Conservation (phyloP, 306 rosid species). For the Amphicarpaea edgeworthii region DNA sequence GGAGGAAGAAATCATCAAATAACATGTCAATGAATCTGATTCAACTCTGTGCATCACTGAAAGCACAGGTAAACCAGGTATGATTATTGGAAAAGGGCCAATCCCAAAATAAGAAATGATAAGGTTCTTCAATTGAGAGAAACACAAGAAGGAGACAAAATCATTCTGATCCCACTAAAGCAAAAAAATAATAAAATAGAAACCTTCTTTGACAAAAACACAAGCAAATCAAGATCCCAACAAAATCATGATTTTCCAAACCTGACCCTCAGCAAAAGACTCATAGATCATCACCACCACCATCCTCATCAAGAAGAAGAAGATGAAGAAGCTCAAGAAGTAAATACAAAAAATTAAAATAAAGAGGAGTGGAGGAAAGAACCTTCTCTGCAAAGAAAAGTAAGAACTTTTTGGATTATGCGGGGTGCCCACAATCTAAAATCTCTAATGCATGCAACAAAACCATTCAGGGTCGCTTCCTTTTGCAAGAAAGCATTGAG, state of each 20-base stretch:
- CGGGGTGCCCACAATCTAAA: slow-evolving; percentile 49
- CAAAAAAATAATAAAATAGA: slow-evolving; percentile 13
- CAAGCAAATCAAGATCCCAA: slow-evolving; percentile 55
- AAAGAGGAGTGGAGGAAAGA: slow-evolving; percentile 29
- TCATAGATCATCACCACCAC: slow-evolving; percentile 3
- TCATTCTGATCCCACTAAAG: slow-evolving; percentile 54
- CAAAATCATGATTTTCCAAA: slow-evolving; percentile 45
- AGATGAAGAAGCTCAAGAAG: slow-evolving; percentile 29
- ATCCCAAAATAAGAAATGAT: slow-evolving; percentile 39
- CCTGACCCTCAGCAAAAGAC: slow-evolving; percentile 4
- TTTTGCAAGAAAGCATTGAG: slow-evolving; percentile 44
- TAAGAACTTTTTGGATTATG: slow-evolving; percentile 44
- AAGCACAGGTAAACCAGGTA: slow-evolving; percentile 42
- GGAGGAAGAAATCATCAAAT: slow-evolving; percentile 29
- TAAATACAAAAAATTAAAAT: background rate
- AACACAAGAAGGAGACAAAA: slow-evolving; percentile 52
- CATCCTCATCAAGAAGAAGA: background rate
- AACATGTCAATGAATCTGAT: slow-evolving; percentile 46
- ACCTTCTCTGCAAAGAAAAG: slow-evolving; percentile 54
- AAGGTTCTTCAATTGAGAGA: slow-evolving; percentile 40
- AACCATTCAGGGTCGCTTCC: slow-evolving; percentile 46
- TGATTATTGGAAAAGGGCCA: slow-evolving; percentile 41
- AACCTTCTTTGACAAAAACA: slow-evolving; percentile 54
- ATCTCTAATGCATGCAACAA: slow-evolving; percentile 52
- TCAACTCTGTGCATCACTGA: slow-evolving; percentile 45